Evolutionary conservation across 345 rosid species (phyloP).

Genomic region (sweet orange (Citrus sinensis)): DVS_A1.0 CM039169.1:33665001-33665500

Average conservation of each 20-base stretch:
- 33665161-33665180: conserved; percentile 47
- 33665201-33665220: conserved; percentile 42
- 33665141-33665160: conserved; percentile 36
- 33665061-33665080: neutral
- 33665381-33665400: conserved; percentile 10
- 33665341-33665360: conserved; percentile 76
- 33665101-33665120: conserved; percentile 17
- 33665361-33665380: conserved; percentile 49
- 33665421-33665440: conserved; percentile 9
- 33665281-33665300: conserved; percentile 58
- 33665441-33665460: conserved; percentile 44
- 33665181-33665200: neutral
- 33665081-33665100: neutral
- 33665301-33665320: conserved; percentile 37
- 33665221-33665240: conserved; percentile 1
- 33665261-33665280: conserved; percentile 66
- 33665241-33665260: conserved; percentile 32
- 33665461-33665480: conserved; percentile 85
- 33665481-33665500: conserved; percentile 96
- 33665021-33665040: neutral
- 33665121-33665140: conserved; percentile 1
- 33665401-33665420: neutral
- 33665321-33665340: conserved; percentile 68
- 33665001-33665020: neutral
- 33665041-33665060: neutral